Base-by-base conservation (phyloP, 2,329 filamentous ascomycete species). In the Cladosporium colombiae region DNA sequence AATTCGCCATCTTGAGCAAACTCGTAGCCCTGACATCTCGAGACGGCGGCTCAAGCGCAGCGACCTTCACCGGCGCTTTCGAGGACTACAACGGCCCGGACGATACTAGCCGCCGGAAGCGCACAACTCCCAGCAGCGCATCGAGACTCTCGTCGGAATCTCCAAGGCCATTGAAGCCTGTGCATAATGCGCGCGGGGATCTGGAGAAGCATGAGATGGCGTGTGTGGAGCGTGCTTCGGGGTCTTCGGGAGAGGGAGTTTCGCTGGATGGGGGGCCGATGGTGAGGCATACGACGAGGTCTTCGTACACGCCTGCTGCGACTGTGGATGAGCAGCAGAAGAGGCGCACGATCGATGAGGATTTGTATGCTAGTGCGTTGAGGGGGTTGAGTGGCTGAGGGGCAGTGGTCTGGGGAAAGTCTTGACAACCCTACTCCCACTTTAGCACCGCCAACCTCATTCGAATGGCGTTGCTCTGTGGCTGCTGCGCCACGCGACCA, bases 1-100 rank as follows among this genome's bases (percentile, higher is more conserved):
- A 95, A 66, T 72, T 72, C 37, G 71, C 68, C 16, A 68, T 74
- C 18, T 58, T 74, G 50, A 67, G 66, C 27, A 69, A 72, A 57
- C 67, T 74, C 2, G 68, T 71, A 21, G 65, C 52, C 11, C 14
- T 64, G 14, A 69, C 50, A 60, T 73, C 14, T 52, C n/a, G 37
- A 23, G 37, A 46, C 27, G 52, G 35, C 7, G 18, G 27, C 3
- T 25, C 44, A 5, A 53, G 44, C 21, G 31, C 49, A 13, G 62
- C 44, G 13, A 58, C 52, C 58, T 56, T 57, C 23, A 64, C 62
- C 7, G 62, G 52, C 16, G 62, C 62, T 18, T 64, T 64, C 52
- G 50, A 64, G 21, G 62, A 64, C 21, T 64, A 58, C 44, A 53
- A 57, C 27, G 62, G 16, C n/a, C 11, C 23, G 3, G 53, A 27